Base-by-base conservation (phyloP, 805 yeast species). In the Lachancea cidri region DNA sequence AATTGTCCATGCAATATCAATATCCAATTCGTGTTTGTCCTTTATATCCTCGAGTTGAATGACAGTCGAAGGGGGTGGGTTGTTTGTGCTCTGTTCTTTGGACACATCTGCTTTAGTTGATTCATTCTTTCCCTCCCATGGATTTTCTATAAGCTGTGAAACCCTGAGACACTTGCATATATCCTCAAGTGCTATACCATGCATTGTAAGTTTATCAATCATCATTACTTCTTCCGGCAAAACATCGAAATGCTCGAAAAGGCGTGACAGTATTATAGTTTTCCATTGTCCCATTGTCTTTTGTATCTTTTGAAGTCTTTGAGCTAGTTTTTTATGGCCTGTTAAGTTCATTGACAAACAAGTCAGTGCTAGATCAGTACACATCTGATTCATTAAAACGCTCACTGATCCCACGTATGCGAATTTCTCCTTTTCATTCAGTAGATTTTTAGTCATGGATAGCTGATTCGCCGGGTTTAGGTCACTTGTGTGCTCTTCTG, bases 1-100 rank as follows among this genome's bases (percentile, higher is more conserved):
- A 11, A 91, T 75, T 0, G 96, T 89, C 98, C 98, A 94, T 22
- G 89, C 77, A 17, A 93, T 74, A 54, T 89, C 96, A 41, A 85
- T 73, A 19, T 81, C 77, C 5, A 82, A 48, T 2, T 53, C 61
- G 11, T 61, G 53, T n/a, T 65, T 44, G n/a, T 58, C 48, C 14
- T 62, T 60, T 1, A 67, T 50, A 15, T 64, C 64, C 14, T 62
- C 65, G 3, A 66, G 65, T 25, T 55, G 50, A 2, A 64, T 36
- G 8, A 64, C 48, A 17, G 49, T 40, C 24, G 44, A 22, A 33
- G 48, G 32, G 17, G 35, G 35, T 11, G 43, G 35, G n/a, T 35
- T 39, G n/a, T 31, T 41, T 2, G 20, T 17, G 16, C 35, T 36
- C 3, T 29, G 11, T 15, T 35, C 33, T n/a, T 22, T n/a, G 6